These are phyloP conservation scores for Pichia sp. DNA, from an alignment of 1,139 yeast genomes.

Conservation along the genomic window DNA sequence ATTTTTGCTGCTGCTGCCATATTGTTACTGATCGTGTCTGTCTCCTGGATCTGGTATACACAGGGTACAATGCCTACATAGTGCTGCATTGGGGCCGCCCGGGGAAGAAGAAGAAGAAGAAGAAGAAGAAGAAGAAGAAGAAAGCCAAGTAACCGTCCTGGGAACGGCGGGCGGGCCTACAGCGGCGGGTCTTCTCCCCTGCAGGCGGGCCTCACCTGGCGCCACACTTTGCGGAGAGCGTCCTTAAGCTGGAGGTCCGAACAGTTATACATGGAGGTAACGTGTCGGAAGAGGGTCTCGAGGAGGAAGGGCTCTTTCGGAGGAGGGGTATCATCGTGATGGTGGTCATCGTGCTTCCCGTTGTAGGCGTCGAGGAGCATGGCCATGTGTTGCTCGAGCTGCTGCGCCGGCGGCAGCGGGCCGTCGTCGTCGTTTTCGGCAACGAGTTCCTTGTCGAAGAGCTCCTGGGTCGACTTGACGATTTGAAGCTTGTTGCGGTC, in stretches of 20 bases:
- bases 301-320: background rate
- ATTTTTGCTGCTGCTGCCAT: too few species aligned
- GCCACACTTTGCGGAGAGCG: constrained; percentile 3
- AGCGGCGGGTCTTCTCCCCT: background rate
- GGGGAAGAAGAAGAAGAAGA: background rate
- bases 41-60: too few species aligned
- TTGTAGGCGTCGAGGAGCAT: background rate
- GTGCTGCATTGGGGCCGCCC: too few species aligned
- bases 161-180: background rate
- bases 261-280: constrained; percentile 1
- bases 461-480: constrained; percentile 12
- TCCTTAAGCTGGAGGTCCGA: background rate
- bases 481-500: constrained; percentile 8
- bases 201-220: background rate
- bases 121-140: background rate
- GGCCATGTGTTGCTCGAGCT: background rate
- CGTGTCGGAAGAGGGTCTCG: constrained; percentile 3
- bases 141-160: background rate
- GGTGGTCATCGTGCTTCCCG: background rate
- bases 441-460: constrained; percentile 10
- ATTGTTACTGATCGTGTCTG: too few species aligned
- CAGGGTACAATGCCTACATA: too few species aligned
- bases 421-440: background rate
- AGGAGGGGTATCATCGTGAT: background rate
- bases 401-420: background rate